Base-by-base conservation (phyloP, 2,329 filamentous ascomycete genomes). In the Aspergillus ochraceoroseus region DNA sequence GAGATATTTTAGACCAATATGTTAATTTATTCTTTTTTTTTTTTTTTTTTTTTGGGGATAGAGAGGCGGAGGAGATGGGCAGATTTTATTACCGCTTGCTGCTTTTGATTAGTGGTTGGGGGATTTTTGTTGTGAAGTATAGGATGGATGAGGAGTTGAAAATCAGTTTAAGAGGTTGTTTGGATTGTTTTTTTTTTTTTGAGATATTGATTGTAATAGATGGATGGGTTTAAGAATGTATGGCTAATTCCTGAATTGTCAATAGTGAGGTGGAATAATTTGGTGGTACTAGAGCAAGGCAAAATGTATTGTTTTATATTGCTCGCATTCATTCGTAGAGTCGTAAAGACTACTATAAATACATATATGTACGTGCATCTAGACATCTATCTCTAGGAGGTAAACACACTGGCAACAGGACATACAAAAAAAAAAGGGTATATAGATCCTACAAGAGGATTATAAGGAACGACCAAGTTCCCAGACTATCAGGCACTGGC, bases 401-500 rank as follows among this genome's bases (percentile, higher is more conserved):
- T 29, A 18, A 18, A 13, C 17, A 17, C 4, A 19, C n/a, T n/a
- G 20, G 23, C 20, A 15, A 9, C 12, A 13, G 5, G 5, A 23
- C 15, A 28, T 27, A 11, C 7, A 33, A 33, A 2, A 17, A 27
- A 33, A 32, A 33, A 17, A 22, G 31, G 31, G 31, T 33, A 33
- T 33, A 33, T 22, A 22, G n/a, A 13, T 23, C 15, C n/a, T 14
- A 7, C 7, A 13, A 23, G 18, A 31, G 15, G 8, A n/a, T n/a
- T n/a, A n/a, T n/a, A n/a, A n/a, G n/a, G n/a, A n/a, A 13, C 7
- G 7, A 29, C 11, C 15, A 13, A 29, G 7, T 14, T 13, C 12
- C 27, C 27, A 29, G 11, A n/a, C n/a, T n/a, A n/a, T 54, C 45
- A 62, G 15, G 40, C 14, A n/a, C 35, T 31, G 13, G 38, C 51